Evolutionary conservation across 2,329 filamentous ascomycete genomes (phyloP), one percentile per base, ranked within the genome.

Genomic region (Colletotrichum musae): DNA sequence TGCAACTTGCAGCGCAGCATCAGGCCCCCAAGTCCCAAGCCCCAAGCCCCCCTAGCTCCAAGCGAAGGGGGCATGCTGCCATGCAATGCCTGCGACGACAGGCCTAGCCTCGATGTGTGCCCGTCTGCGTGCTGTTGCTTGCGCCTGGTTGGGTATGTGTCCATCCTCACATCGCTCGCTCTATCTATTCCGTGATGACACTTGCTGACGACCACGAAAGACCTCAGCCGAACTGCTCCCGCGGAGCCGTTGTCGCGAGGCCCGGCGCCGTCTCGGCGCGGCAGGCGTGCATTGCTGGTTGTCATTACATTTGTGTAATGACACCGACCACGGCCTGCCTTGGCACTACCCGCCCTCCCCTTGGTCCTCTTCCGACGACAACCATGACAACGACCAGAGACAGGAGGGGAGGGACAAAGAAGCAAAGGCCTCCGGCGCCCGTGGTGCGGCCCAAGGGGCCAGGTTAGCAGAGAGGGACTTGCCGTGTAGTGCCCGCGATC

Each of bases 401-500:
- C 59, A 56, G 48, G 56, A 52, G 21, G 21, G 21, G 21, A 21
- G 21, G 21, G 32, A 69, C 56, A 69, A 69, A 66, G 66, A 69
- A 61, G 43, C 56, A 66, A 39, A 51, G 36, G 16, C 50, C 50
- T 16, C 48, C 21, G 36, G 10, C 36, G 54, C 50, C 21, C 43
- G 52, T 60, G 50, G 43, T 61, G 56, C 56, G 41, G 56, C 26
- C 47, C 56, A 69, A 61, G 36, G 56, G 51, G 53, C 47, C 18
- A 52, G 32, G 28, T 48, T 50, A 45, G 59, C 50, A 56, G 51
- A 53, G 43, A 66, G 67, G 62, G 62, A 66, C 56, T 56, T 66
- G 66, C 66, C 62, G 39, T 43, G 41, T 43, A n/a, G 41, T 68
- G 61, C 61, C 65, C 54, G 66, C 62, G 67, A 70, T 70, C 67